phyloP scores from a whole-genome alignment of 2,329 filamentous ascomycete species.

The Alternaria sp. region DNA sequence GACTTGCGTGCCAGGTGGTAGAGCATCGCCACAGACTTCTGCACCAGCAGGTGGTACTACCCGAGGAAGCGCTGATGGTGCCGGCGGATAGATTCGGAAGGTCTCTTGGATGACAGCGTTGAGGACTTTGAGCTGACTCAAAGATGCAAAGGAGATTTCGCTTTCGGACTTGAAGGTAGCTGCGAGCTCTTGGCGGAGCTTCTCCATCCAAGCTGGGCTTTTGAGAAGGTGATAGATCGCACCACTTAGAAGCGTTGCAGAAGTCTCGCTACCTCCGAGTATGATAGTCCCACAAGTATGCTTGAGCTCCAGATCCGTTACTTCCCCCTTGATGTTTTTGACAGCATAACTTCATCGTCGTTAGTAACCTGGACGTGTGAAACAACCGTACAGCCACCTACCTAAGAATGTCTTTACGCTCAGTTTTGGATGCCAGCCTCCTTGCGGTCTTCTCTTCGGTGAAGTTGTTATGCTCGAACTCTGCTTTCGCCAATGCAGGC shows the following conservation, averaged over 20 bases:
- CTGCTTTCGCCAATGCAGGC: conserved; percentile 12
- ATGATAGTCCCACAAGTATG: conserved; percentile 46
- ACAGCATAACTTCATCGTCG: conserved; percentile 20
- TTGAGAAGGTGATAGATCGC: too few relatives aligned
- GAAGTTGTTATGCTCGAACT: conserved; percentile 13
- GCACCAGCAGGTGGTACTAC: conserved; percentile 13
- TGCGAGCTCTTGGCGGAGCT: too few relatives aligned
- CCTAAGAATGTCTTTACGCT: conserved; percentile 32
- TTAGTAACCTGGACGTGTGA: too few relatives aligned
- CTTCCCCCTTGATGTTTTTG: conserved; percentile 21
- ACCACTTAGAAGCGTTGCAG: conserved; percentile 37
- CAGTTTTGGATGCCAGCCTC: conserved; percentile 24
- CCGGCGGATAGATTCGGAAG: conserved; percentile 29
- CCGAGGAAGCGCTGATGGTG: conserved; percentile 20
- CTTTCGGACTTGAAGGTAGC: too few relatives aligned
- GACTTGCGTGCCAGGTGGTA: conserved; percentile 20
- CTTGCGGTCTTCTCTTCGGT: conserved; percentile 21
- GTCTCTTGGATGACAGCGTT: conserved; percentile 31
- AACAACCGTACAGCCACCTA: too few relatives aligned
- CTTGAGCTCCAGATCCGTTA: conserved; percentile 44
- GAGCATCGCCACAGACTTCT: conserved; percentile 19
- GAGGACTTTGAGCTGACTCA: conserved; percentile 22
- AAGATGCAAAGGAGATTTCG: background rate
- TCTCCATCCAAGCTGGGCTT: too few relatives aligned
- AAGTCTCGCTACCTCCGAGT: conserved; percentile 51